Evolutionary conservation across 176 grass and related monocot species (phyloP).

Genomic region (Avena atlantica): DNA sequence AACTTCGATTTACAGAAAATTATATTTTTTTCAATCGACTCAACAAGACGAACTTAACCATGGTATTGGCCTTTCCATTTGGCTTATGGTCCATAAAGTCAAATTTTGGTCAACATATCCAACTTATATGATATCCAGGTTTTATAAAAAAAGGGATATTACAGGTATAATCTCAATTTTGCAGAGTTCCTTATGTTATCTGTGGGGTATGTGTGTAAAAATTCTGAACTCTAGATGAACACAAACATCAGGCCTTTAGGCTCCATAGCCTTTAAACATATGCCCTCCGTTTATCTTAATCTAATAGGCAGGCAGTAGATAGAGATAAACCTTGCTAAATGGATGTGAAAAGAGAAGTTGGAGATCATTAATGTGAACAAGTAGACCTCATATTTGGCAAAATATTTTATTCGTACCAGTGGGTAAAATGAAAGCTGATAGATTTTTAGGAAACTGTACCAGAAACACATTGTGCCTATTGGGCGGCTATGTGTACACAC

Average conservation of each 20-base stretch:
- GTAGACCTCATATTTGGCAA: neutral
- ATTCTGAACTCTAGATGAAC: neutral
- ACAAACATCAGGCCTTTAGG: neutral
- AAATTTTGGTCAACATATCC: no score
- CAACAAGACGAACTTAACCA: no score
- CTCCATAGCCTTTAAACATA: neutral
- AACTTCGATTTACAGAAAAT: no score
- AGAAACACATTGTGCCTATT: neutral
- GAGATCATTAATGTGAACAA: slow-evolving; percentile 14
- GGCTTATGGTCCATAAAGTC: no score
- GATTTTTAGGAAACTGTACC: neutral
- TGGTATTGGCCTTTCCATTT: no score
- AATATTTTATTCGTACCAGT: neutral
- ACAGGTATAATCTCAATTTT: no score
- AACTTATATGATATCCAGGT: no score
- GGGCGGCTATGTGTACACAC: neutral
- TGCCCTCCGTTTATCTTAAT: slow-evolving; percentile 7
- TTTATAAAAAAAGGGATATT: no score
- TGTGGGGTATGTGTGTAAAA: neutral
- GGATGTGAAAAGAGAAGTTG: neutral
- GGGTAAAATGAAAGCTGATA: slow-evolving; percentile 5
- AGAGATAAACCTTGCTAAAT: neutral
- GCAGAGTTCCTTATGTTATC: neutral
- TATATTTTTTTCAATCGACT: no score
- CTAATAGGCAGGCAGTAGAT: neutral